A percentile compares a stretch with the other conserved stretches of the same genome.
phyloP scores from a whole-genome alignment of 176 grass and related monocot species.

The Aegilops speltoides region DNA sequence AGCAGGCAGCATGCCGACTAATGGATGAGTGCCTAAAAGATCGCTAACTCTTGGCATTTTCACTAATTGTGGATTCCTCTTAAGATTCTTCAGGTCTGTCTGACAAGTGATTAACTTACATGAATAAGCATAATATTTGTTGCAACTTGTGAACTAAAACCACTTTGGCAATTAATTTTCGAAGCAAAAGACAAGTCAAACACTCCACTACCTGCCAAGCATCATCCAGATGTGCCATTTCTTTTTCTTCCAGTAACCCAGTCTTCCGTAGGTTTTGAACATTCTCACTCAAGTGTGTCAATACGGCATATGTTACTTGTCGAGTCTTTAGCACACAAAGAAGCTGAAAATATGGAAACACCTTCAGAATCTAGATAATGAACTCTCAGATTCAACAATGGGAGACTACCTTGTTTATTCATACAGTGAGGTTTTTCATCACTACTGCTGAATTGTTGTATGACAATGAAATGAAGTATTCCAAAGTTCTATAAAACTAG shows the following conservation, averaged over 20 bases:
- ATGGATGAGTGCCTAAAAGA: conserved; percentile 68
- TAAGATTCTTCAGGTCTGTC: conserved; percentile 86
- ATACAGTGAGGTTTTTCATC: background rate
- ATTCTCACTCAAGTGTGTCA: conserved; percentile 85
- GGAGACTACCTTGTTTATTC: background rate
- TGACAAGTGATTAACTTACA: conserved; percentile 46
- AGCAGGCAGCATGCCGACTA: conserved; percentile 69
- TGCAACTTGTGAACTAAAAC: background rate
- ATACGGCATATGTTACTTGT: conserved; percentile 92
- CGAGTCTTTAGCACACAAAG: conserved; percentile 79
- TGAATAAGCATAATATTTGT: conserved; percentile 26
- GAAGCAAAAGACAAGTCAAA: background rate
- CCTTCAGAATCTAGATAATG: background rate
- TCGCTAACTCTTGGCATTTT: conserved; percentile 87
- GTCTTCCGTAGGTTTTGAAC: conserved; percentile 84
- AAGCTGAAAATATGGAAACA: conserved; percentile 46
- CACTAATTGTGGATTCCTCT: conserved; percentile 83
- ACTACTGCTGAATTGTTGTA: background rate
- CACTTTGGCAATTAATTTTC: background rate
- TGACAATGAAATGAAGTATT: background rate
- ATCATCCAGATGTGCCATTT: conserved; percentile 84
- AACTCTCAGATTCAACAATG: background rate
- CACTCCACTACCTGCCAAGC: conserved; percentile 63
- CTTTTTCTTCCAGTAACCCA: conserved; percentile 85
- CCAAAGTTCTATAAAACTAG: background rate